Conservation (phyloP, 78 protist species). For the Isochrysis galbana region DNA sequence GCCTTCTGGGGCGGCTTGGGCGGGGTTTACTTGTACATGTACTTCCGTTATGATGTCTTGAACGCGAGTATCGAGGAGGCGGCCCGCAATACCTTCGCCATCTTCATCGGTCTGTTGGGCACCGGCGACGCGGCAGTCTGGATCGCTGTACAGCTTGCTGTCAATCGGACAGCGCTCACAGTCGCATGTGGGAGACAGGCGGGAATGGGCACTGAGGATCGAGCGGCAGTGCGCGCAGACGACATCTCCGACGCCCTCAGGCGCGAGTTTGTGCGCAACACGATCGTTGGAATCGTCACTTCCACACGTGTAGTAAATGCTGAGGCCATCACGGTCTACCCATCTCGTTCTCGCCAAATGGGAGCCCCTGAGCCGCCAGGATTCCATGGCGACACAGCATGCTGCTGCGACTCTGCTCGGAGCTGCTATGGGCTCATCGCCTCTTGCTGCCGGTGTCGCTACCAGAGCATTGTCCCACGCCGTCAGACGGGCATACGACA, state of each 20-base stretch:
- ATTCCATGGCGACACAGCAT: no score
- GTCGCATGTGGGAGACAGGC: no score
- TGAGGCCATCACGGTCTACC: background rate
- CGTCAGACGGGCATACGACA: no score
- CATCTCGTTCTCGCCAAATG: no score
- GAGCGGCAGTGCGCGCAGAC: background rate
- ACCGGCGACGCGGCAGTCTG: background rate
- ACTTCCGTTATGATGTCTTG: background rate
- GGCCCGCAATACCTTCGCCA: background rate
- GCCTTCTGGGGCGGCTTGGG: background rate
- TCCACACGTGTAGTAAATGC: background rate
- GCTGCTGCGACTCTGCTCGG: no score
- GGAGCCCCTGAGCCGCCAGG: no score
- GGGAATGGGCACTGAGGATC: no score
- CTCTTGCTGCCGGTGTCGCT: no score
- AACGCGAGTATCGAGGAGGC: background rate
- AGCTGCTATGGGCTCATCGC: no score
- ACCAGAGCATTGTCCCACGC: no score
- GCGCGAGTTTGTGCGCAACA: background rate
- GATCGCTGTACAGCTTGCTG: background rate
- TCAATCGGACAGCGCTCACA: background rate
- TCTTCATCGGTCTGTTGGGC: background rate
- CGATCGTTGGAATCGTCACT: background rate
- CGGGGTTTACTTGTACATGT: background rate
- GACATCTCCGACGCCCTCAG: background rate